phyloP scores from a whole-genome alignment of 2,329 filamentous ascomycete species.

The Fonsecaea pugnacius region DNA sequence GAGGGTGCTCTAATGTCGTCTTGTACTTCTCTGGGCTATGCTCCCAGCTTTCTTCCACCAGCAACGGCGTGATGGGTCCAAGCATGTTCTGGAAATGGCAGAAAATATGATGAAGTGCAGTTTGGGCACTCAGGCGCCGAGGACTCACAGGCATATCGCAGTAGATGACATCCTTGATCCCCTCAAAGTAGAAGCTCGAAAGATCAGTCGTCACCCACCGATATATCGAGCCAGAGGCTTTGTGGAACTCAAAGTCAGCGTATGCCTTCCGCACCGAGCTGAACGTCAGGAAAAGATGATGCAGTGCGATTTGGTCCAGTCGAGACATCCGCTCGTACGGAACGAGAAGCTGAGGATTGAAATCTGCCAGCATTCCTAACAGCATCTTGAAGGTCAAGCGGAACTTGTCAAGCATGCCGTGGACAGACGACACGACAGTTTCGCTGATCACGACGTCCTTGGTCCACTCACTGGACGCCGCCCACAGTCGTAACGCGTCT shows the following conservation, averaged over 20 bases:
- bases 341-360: slow-evolving; percentile 49
- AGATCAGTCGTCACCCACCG: slow-evolving; percentile 81
- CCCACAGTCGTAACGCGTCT: slow-evolving; percentile 89
- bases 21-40: slow-evolving; percentile 70
- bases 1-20: slow-evolving; percentile 51
- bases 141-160: slow-evolving; percentile 72
- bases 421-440: slow-evolving; percentile 74
- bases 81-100: slow-evolving; percentile 76
- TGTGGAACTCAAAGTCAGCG: slow-evolving; percentile 78
- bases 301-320: slow-evolving; percentile 75
- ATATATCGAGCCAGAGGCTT: slow-evolving; percentile 73
- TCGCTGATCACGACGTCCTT: slow-evolving; percentile 82
- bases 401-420: slow-evolving; percentile 80
- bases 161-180: slow-evolving; percentile 89
- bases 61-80: slow-evolving; percentile 76
- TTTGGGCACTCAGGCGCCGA: slow-evolving; percentile 62
- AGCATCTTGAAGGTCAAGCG: slow-evolving; percentile 90
- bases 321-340: slow-evolving; percentile 46
- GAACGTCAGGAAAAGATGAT: slow-evolving; percentile 72
- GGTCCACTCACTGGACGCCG: slow-evolving; percentile 87
- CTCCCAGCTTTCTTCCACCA: slow-evolving; percentile 88
- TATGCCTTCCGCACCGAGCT: slow-evolving; percentile 68
- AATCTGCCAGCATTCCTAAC: slow-evolving; percentile 71
- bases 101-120: slow-evolving; percentile 65
- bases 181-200: slow-evolving; percentile 92